Conservation (phyloP, 2,329 filamentous ascomycete species). For the Eutypa lata region DNA sequence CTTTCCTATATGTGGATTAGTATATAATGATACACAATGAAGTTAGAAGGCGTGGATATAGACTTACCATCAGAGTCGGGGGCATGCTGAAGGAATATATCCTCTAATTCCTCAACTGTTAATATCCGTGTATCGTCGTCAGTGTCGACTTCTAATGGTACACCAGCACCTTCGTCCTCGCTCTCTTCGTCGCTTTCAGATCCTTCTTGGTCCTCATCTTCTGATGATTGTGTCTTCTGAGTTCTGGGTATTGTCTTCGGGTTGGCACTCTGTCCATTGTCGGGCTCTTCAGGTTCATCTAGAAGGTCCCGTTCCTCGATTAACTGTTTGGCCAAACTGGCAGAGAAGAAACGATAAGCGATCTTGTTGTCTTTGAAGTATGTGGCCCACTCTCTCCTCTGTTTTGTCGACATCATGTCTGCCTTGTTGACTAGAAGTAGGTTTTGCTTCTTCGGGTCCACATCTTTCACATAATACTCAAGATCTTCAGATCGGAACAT, state of each 20-base stretch:
- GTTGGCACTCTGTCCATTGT: slow-evolving; percentile 25
- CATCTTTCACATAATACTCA: slow-evolving; percentile 90
- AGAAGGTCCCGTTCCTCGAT: slow-evolving; percentile 68
- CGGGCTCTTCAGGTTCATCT: slow-evolving; percentile 41
- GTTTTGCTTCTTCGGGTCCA: slow-evolving; percentile 85
- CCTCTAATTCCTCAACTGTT: slow-evolving; percentile 88
- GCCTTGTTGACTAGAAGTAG: slow-evolving; percentile 95
- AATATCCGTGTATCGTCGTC: slow-evolving; percentile 74
- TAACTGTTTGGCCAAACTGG: slow-evolving; percentile 82
- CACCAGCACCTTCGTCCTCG: slow-evolving; percentile 30
- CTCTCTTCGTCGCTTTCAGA: slow-evolving; percentile 32
- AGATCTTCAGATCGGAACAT: slow-evolving; percentile 93
- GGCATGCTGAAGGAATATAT: slow-evolving; percentile 77
- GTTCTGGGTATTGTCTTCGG: slow-evolving; percentile 28
- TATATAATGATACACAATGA: slow-evolving; percentile 8
- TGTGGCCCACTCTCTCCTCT: slow-evolving; percentile 80
- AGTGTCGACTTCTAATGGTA: slow-evolving; percentile 35
- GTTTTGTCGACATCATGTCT: slow-evolving; percentile 92
- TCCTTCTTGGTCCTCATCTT: slow-evolving; percentile 31
- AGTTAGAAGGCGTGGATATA: too few relatives aligned
- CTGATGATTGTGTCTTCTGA: slow-evolving; percentile 19
- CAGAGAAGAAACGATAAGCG: slow-evolving; percentile 95
- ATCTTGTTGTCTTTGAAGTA: slow-evolving; percentile 81
- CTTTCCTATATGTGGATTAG: slow-evolving; percentile 50
- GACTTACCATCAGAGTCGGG: slow-evolving; percentile 51